Percentiles rank a stretch among this genome's conserved stretches.
phyloP scores from a whole-genome alignment of 2,329 filamentous ascomycete species.

The Exophiala calicioides region DNA sequence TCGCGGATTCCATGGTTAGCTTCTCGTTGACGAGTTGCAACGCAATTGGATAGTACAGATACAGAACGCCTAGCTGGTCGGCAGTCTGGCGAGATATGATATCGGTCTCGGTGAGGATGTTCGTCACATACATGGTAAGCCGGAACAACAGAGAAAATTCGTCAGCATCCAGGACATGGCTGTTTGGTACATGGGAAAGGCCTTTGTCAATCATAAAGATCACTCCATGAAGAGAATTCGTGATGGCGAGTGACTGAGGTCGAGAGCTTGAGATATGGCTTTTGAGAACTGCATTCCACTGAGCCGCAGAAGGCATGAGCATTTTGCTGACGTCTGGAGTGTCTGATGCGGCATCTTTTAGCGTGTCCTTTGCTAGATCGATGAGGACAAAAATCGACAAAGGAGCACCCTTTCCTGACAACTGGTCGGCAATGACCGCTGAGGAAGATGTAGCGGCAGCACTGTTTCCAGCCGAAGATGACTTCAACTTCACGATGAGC shows the following conservation, averaged over 20 bases:
- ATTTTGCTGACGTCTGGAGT: background rate
- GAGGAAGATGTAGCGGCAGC: conserved; percentile 16
- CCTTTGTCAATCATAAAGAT: conserved; percentile 60
- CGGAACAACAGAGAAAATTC: conserved; percentile 73
- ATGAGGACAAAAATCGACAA: conserved; percentile 42
- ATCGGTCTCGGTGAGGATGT: conserved; percentile 54
- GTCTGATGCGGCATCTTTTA: conserved; percentile 36
- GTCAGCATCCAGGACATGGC: conserved; percentile 58
- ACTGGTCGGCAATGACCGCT: conserved; percentile 27
- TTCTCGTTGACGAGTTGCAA: conserved; percentile 62
- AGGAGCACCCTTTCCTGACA: conserved; percentile 23
- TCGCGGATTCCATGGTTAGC: conserved; percentile 56
- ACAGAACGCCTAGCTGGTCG: conserved; percentile 41
- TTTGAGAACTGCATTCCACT: conserved; percentile 67
- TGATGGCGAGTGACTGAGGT: conserved; percentile 69
- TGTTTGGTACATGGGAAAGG: conserved; percentile 30
- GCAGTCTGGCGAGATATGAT: conserved; percentile 37
- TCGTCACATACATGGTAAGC: conserved; percentile 70
- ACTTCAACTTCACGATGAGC: conserved; percentile 19
- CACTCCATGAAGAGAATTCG: conserved; percentile 69
- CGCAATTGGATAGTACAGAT: conserved; percentile 56
- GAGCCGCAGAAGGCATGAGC: conserved; percentile 59
- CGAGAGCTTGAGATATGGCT: conserved; percentile 51
- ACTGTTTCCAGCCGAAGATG: conserved; percentile 2
- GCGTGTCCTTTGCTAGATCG: conserved; percentile 53